Conservation (phyloP, 139 green algal species). For the Coelastrella sp. region DNA sequence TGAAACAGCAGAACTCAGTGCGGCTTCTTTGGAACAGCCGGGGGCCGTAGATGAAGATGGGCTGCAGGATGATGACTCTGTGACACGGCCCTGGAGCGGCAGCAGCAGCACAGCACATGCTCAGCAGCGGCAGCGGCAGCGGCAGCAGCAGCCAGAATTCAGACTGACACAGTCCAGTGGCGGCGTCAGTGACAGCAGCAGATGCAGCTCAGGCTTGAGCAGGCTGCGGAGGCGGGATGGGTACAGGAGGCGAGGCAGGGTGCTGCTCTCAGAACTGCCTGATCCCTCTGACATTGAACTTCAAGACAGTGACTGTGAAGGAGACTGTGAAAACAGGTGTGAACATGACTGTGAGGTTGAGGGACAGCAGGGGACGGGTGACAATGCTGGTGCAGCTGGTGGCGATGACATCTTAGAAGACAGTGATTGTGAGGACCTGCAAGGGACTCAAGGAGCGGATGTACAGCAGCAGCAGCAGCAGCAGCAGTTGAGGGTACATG, state of each 20-base stretch:
- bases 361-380: too few species aligned
- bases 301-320: neutral
- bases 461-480: too few species aligned
- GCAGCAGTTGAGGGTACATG: too few species aligned
- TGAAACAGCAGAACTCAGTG: neutral
- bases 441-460: neutral
- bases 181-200: neutral
- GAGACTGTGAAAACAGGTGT: neutral
- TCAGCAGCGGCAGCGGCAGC: neutral
- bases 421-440: neutral
- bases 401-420: neutral
- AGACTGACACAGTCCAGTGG: neutral
- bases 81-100: neutral
- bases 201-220: neutral
- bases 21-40: neutral
- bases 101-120: neutral
- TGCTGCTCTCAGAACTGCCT: constrained; percentile 10
- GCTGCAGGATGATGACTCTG: neutral
- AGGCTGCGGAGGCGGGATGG: neutral
- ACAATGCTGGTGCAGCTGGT: neutral
- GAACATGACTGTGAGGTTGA: neutral
- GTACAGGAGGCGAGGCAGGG: neutral
- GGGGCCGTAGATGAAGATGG: neutral
- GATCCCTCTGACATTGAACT: constrained; percentile 8
- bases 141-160: neutral